These are phyloP conservation scores for Xylariaceae sp. DNA, from an alignment of 2,329 filamentous ascomycete genomes.

Conservation along the genomic window DNA sequence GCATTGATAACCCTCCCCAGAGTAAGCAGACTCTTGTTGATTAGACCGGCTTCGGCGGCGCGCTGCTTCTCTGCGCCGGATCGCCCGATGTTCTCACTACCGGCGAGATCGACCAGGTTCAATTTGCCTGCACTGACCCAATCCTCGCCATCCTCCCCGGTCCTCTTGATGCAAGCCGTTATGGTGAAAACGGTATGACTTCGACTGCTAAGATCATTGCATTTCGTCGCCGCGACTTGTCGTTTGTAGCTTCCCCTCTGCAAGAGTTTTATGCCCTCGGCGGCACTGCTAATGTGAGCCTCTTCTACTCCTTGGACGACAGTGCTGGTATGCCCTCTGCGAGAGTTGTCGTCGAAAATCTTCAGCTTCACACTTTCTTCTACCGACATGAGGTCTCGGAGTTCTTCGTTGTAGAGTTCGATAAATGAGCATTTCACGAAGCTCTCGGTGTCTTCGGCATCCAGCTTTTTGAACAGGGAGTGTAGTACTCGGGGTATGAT, in stretches of 20 bases:
- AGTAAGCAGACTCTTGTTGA: constrained; percentile 96
- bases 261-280: constrained; percentile 82
- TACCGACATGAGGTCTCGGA: constrained; percentile 78
- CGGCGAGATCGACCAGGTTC: constrained; percentile 93
- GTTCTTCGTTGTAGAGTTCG: constrained; percentile 95
- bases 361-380: constrained; percentile 87
- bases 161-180: constrained; percentile 82
- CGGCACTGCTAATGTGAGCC: constrained; percentile 80
- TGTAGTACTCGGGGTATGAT: constrained; percentile 92
- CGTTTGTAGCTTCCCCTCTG: constrained; percentile 87
- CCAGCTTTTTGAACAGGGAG: constrained; percentile 79
- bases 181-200: constrained; percentile 98
- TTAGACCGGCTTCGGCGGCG: constrained; percentile 89
- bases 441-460: constrained; percentile 72
- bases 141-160: constrained; percentile 79
- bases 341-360: constrained; percentile 87
- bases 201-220: constrained; percentile 94
- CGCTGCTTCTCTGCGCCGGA: constrained; percentile 98
- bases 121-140: constrained; percentile 88
- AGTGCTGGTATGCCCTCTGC: constrained; percentile 79
- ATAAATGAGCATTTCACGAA: constrained; percentile 98
- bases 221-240: constrained; percentile 99
- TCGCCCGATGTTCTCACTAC: constrained; percentile 95
- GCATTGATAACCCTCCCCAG: constrained; percentile 97
- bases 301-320: constrained; percentile 98